These are phyloP conservation scores for Epicoccum nigrum DNA, from an alignment of 2,329 filamentous ascomycete genomes.

Conservation along the genomic window DNA sequence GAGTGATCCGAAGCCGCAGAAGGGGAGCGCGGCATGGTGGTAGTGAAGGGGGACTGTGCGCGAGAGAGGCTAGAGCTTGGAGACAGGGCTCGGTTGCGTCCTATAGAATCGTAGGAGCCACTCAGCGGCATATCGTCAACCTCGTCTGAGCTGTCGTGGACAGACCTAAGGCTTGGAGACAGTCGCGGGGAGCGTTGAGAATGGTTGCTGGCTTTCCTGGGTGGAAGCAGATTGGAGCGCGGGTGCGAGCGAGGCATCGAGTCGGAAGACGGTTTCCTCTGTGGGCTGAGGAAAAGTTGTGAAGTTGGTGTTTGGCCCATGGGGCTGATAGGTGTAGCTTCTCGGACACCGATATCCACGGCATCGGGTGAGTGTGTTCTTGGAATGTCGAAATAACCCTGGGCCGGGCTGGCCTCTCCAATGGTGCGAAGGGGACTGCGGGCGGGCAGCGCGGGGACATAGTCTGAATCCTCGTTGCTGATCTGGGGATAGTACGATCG, in stretches of 20 bases:
- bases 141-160: constrained; percentile 66
- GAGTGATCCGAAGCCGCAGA: constrained; percentile 86
- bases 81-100: constrained; percentile 74
- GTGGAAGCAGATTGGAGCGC: constrained; percentile 45
- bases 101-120: constrained; percentile 68
- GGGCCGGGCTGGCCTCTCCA: constrained; percentile 39
- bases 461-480: constrained; percentile 36
- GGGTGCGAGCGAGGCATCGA: constrained; percentile 33
- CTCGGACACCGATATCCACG: constrained; percentile 49
- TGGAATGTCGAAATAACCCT: constrained; percentile 55
- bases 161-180: constrained; percentile 55
- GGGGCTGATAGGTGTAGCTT: constrained; percentile 51
- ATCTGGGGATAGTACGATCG: constrained; percentile 47
- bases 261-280: constrained; percentile 51
- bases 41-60: constrained; percentile 66
- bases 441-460: constrained; percentile 36
- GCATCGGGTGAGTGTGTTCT: constrained; percentile 54
- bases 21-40: constrained; percentile 72
- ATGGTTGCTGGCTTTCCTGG: constrained; percentile 48
- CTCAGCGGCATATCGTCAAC: constrained; percentile 69
- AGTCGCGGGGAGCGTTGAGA: constrained; percentile 39
- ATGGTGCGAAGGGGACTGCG: constrained; percentile 44
- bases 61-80: constrained; percentile 68
- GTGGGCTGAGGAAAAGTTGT: constrained; percentile 43
- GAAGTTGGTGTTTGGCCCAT: constrained; percentile 41